Base-by-base conservation (phyloP, 2,329 filamentous ascomycete genomes). In the Clarireedia hainanense region DNA sequence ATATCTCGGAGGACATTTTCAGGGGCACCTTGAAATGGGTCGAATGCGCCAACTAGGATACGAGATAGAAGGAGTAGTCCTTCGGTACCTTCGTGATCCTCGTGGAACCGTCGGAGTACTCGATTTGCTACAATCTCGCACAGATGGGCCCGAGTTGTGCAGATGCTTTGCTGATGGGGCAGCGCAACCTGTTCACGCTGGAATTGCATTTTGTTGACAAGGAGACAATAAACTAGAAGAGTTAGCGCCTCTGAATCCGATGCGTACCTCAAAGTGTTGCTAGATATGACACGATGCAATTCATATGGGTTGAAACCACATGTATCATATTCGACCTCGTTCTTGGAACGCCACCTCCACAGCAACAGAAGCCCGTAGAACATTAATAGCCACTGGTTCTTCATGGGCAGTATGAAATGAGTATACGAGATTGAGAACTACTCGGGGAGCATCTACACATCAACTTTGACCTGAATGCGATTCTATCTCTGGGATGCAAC, bases 21-120 rank as follows among this genome's bases (percentile, higher is more conserved):
- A 0, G 89, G 89, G 0, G 88, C 88, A 62, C 89, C 89, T 71
- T 94, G 89, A 64, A 94, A 94, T 1, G 89, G 89, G 64, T 91
- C 86, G 64, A 95, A 94, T 14, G 88, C 87, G 15, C 88, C 87
- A 14, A 95, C 86, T 20, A 94, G 79, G 34, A 94, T 86, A 63
- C 91, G 88, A 5, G 89, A 83, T 5, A 94, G 76, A 23, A 89
- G 74, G 4, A 94, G 74, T 12, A 94, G 76, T 1, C 88, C 88
- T 26, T 84, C 77, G 0, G 83, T 76, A 5, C 86, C 88, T 14
- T 83, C 80, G 57, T 88, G 83, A 63, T 91, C 85, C 71, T 94
- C 89, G 63, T 88, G 85, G 65, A 89, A 91, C 52, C 87, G 84
- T 37, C 89, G 79, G 53, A 94, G 73, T 47, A 95, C 85, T 58